Conservation (phyloP, 768 basidiomycete species). For the Clitopilus passeckerianus region DNA sequence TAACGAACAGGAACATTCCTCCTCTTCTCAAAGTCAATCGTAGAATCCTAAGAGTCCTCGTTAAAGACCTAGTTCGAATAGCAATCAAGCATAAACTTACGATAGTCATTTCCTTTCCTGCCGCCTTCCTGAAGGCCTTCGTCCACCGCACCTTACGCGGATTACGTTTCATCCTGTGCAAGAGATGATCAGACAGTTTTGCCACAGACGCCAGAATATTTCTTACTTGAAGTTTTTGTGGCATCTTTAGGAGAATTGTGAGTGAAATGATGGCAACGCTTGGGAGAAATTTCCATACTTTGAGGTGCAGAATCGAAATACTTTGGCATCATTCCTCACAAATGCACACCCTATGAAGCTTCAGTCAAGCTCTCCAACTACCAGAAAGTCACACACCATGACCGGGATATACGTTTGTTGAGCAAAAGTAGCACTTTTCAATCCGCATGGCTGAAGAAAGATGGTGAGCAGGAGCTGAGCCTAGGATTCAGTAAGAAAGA, state of each 20-base stretch:
- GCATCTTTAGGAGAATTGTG: constrained; percentile 49
- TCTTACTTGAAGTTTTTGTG: constrained; percentile 99
- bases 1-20: constrained; percentile 97
- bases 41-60: constrained; percentile 68
- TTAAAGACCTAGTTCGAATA: background rate
- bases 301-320: constrained; percentile 96
- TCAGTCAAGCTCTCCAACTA: background rate
- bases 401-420: constrained; percentile 93
- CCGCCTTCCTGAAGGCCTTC: constrained; percentile 97
- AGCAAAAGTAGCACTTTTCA: constrained; percentile 99
- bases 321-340: constrained; percentile 96
- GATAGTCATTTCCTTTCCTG: constrained; percentile 99
- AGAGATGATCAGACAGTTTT: background rate
- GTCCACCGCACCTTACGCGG: constrained; percentile 99
- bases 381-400: constrained; percentile 53
- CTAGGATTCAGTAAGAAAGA: background rate
- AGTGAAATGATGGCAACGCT: background rate
- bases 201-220: background rate
- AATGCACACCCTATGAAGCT: constrained; percentile 72
- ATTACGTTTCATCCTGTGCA: constrained; percentile 92
- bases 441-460: constrained; percentile 63
- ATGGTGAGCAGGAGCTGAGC: background rate
- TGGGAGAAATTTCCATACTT: constrained; percentile 54
- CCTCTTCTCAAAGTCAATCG: constrained; percentile 98
- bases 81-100: constrained; percentile 43